Conservation (phyloP, 768 basidiomycete genomes). For the Lactifluus hygrophoroides region DNA sequence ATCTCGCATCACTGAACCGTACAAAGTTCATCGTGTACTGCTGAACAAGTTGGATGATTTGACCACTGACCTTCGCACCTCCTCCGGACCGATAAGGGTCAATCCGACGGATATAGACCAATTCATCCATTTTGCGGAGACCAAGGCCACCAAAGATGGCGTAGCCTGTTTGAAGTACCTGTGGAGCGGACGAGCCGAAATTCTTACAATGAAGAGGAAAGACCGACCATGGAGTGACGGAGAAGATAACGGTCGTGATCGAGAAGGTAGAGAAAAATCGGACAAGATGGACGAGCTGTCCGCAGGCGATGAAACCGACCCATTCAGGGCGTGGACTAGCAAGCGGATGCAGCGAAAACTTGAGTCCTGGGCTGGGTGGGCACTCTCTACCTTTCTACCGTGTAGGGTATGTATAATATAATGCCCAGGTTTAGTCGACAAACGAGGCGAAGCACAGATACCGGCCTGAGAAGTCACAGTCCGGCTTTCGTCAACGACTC, state of each 20-base stretch:
- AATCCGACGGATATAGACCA: conserved; percentile 39
- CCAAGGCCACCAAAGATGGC: conserved; percentile 28
- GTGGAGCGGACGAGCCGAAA: conserved; percentile 30
- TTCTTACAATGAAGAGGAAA: conserved; percentile 29
- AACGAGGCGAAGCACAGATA: conserved; percentile 31
- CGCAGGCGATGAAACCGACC: conserved; percentile 25
- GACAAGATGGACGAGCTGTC: conserved; percentile 25
- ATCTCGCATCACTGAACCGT: conserved; percentile 39
- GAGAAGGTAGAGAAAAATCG: conserved; percentile 25
- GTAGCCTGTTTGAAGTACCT: conserved; percentile 27
- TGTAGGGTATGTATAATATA: neutral
- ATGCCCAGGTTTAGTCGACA: conserved; percentile 23
- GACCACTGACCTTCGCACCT: conserved; percentile 31
- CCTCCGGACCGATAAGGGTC: conserved; percentile 17
- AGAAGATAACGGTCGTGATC: conserved; percentile 30
- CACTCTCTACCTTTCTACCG: conserved; percentile 1
- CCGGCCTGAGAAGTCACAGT: conserved; percentile 21
- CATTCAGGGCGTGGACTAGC: conserved; percentile 25
- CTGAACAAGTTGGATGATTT: conserved; percentile 52
- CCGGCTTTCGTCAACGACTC: conserved; percentile 17
- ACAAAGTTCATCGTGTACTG: conserved; percentile 54
- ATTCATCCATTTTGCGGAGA: conserved; percentile 40
- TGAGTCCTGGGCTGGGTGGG: conserved; percentile 42
- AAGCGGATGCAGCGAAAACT: conserved; percentile 39
- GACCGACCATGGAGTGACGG: conserved; percentile 30